Evolutionary conservation across 2,329 filamentous ascomycete species (phyloP).

Genomic region (Microcyclospora pomicola): DNA sequence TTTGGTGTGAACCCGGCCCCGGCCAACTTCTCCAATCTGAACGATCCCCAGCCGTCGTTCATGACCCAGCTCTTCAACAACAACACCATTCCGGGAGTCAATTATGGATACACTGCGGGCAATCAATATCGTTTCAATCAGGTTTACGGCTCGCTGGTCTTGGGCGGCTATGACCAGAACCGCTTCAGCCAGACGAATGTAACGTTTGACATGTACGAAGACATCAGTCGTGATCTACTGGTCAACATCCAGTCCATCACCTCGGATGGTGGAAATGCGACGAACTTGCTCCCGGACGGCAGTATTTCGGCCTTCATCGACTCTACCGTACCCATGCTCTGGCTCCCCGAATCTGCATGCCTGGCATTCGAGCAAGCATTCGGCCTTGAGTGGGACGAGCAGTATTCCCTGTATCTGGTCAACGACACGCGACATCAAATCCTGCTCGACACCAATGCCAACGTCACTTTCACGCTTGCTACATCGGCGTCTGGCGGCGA

Average conservation of each 20-base stretch:
- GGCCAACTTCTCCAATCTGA: constrained; percentile 24
- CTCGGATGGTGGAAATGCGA: constrained; percentile 9
- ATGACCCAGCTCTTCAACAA: constrained; percentile 19
- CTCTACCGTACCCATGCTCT: constrained; percentile 50
- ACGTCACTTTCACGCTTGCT: constrained; percentile 22
- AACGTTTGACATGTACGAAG: constrained; percentile 17
- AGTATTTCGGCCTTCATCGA: constrained; percentile 41
- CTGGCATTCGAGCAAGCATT: constrained; percentile 24
- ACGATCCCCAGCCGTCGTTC: constrained; percentile 22
- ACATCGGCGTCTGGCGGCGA: constrained; percentile 11
- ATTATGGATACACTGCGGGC: constrained; percentile 26
- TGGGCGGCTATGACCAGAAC: constrained; percentile 27
- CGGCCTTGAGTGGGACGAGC: constrained; percentile 20
- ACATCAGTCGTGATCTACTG: constrained; percentile 21
- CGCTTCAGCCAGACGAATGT: constrained; percentile 23
- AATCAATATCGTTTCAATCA: constrained; percentile 23
- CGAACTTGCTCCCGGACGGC: constrained; percentile 16
- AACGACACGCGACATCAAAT: constrained; percentile 19
- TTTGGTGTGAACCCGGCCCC: constrained; percentile 23
- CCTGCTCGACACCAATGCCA: constrained; percentile 15
- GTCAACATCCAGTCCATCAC: constrained; percentile 20
- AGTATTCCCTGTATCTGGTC: constrained; percentile 20
- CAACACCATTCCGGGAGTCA: constrained; percentile 22
- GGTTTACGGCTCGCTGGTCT: constrained; percentile 24
- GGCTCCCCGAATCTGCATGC: constrained; percentile 39